Evolutionary conservation across 2,329 filamentous ascomycete species (phyloP).

Genomic region (Drechslerella dactyloides): DNA sequence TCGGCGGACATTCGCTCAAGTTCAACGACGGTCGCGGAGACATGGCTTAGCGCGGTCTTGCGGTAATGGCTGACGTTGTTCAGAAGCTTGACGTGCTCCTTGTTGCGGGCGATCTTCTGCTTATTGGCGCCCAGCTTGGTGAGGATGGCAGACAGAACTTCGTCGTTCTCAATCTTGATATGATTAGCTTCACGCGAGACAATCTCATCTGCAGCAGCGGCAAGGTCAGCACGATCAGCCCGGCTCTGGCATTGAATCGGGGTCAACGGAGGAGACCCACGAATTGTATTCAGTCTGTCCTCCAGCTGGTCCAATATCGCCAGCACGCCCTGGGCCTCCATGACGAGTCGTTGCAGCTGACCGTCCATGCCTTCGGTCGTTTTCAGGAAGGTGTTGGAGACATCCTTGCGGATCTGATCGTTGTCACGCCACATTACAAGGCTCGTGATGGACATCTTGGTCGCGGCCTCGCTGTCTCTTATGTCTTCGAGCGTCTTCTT

Average conservation of each 20-base stretch:
- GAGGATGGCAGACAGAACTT: constrained; percentile 74
- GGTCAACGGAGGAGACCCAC: constrained; percentile 62
- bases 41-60: constrained; percentile 69
- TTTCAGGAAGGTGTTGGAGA: constrained; percentile 67
- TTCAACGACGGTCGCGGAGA: constrained; percentile 73
- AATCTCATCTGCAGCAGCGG: constrained; percentile 27
- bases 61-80: constrained; percentile 71
- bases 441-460: constrained; percentile 58
- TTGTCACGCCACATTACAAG: constrained; percentile 62
- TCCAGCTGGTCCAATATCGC: constrained; percentile 70
- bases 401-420: constrained; percentile 41
- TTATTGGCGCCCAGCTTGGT: constrained; percentile 75
- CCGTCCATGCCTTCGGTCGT: constrained; percentile 67
- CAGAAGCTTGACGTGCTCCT: constrained; percentile 70
- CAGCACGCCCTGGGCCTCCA: constrained; percentile 73
- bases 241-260: neutral
- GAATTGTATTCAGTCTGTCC: constrained; percentile 72
- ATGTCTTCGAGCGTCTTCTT: constrained; percentile 52
- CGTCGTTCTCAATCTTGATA: constrained; percentile 67
- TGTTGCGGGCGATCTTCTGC: constrained; percentile 66
- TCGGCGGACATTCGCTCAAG: constrained; percentile 74
- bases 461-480: constrained; percentile 50
- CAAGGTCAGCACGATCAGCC: constrained; percentile 10
- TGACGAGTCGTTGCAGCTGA: constrained; percentile 69
- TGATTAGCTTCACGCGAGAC: constrained; percentile 68